Percentiles rank a stretch among this genome's conserved stretches.
phyloP scores from a whole-genome alignment of 768 basidiomycete species.

The Auriscalpium microsporum region DNA sequence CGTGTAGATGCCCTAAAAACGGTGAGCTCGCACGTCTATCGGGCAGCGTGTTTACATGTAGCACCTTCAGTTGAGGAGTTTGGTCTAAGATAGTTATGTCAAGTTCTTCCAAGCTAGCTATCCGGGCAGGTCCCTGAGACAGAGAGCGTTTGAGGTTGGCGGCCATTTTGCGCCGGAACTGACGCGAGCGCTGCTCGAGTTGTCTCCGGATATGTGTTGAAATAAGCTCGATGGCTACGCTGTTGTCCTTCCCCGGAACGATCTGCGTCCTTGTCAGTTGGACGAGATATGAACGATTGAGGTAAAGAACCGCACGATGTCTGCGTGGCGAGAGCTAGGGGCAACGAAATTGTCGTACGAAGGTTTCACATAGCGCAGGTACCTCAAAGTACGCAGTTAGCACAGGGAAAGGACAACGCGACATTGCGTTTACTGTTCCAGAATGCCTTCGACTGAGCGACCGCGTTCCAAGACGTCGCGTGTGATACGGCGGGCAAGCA shows the following conservation, averaged over 20 bases:
- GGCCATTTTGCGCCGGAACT: constrained; percentile 70
- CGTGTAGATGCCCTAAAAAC: constrained; percentile 76
- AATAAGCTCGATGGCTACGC: constrained; percentile 88
- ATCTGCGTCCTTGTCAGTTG: constrained; percentile 44
- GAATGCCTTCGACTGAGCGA: constrained; percentile 73
- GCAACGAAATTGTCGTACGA: constrained; percentile 90
- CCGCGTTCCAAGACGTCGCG: constrained; percentile 87
- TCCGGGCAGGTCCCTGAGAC: constrained; percentile 12
- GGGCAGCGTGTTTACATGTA: constrained; percentile 2
- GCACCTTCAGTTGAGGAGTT: constrained; percentile 73
- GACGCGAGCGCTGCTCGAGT: constrained; percentile 67
- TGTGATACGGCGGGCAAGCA: constrained; percentile 88
- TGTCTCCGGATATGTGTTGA: constrained; percentile 83
- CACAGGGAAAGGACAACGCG: background rate
- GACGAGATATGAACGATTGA: too few species aligned
- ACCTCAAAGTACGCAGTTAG: constrained; percentile 36
- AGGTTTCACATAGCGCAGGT: constrained; percentile 91
- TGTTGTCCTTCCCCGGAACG: constrained; percentile 88
- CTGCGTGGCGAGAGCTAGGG: constrained; percentile 79
- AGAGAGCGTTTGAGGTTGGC: constrained; percentile 16
- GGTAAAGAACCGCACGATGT: constrained; percentile 49
- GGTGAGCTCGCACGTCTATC: background rate
- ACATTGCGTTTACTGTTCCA: constrained; percentile 61
- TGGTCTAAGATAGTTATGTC: constrained; percentile 60
- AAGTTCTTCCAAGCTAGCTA: constrained; percentile 31